Conservation (phyloP, 2,329 filamentous ascomycete genomes). For the Thelonectria discophora region DNA sequence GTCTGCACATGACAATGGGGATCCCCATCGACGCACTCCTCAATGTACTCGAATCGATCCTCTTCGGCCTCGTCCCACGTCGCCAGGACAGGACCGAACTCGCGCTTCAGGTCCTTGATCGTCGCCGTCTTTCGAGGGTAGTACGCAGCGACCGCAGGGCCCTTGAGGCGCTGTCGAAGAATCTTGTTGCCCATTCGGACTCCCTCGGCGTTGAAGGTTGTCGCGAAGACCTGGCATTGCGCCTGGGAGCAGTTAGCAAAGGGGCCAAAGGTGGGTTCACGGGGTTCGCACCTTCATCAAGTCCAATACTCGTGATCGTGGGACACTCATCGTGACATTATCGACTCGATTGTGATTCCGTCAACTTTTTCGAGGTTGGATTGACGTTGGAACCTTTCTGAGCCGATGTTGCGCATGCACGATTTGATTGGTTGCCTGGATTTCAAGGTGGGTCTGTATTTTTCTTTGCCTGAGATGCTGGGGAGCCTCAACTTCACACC, state of each 20-base stretch:
- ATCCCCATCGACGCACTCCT: conserved; percentile 57
- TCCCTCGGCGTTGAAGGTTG: conserved; percentile 86
- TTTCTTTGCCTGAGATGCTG: background rate
- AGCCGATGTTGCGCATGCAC: conserved; percentile 29
- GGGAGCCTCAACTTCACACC: conserved; percentile 17
- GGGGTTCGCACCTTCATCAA: conserved; percentile 75
- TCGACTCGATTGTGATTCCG: conserved; percentile 34
- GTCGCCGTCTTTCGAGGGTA: conserved; percentile 82
- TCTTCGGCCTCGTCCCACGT: conserved; percentile 80
- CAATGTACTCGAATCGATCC: conserved; percentile 79
- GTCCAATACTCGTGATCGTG: conserved; percentile 70
- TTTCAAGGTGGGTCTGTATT: conserved; percentile 10
- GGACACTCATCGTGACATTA: conserved; percentile 66
- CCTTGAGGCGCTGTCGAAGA: conserved; percentile 85
- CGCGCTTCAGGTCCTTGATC: conserved; percentile 76
- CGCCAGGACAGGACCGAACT: conserved; percentile 72
- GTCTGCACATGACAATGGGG: background rate
- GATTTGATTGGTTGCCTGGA: conserved; percentile 32
- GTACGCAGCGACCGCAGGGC: conserved; percentile 85
- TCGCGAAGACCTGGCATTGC: conserved; percentile 92
- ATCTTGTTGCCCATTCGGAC: conserved; percentile 90
- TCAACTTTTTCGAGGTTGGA: conserved; percentile 43
- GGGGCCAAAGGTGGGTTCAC: background rate
- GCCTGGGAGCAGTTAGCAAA: conserved; percentile 61
- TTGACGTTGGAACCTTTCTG: conserved; percentile 40